Evolutionary conservation across 2,329 filamentous ascomycete genomes (phyloP), one percentile per base, ranked within the genome.

Genomic region (Clarireedia homoeocarpa): DNA sequence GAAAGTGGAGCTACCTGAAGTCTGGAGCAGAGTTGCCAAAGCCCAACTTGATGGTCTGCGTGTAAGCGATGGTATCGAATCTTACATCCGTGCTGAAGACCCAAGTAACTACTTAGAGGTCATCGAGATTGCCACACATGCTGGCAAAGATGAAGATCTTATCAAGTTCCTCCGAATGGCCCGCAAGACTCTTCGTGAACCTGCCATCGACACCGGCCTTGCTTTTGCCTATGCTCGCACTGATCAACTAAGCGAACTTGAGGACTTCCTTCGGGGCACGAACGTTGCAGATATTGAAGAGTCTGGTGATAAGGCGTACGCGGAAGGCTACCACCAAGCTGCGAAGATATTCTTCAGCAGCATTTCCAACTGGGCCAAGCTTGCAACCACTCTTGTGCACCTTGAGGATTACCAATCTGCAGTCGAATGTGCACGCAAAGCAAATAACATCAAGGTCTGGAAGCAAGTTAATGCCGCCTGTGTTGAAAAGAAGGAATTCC

Each of bases 301-400:
- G 65, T 97, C 91, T 58, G 94, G 94, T 77, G 94, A 99, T 80
- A 96, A 96, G 79, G 92, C 94, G 23, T 97, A 96, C 65, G 88
- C 85, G 61, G 94, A 99, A 74, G 92, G 92, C 59, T 85, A 89
- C 69, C 92, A 94, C 69, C 88, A 97, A 77, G 94, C 94, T 45
- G 90, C 94, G 62, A 99, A 99, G 83, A 97, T 99, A 69, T 99
- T 97, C 81, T 99, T 85, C 77, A 90, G 84, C 55, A 97, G 89
- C 76, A 95, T 99, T 71, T 99, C 94, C 54, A 99, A 99, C 81
- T 99, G 94, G 94, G 92, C 92, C 55, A 99, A 99, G 79, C 85
- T 99, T 66, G 91, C 94, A 14, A 97, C 94, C 10, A 99, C 94
- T 10, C 82, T 97, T 59, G 94, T 99, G n/a, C 91, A 97, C 72